These are phyloP conservation scores for Jimgerdemannia flammicorona DNA, from an alignment of 192 early-diverging fungal genomes.

Conservation along the genomic window DNA sequence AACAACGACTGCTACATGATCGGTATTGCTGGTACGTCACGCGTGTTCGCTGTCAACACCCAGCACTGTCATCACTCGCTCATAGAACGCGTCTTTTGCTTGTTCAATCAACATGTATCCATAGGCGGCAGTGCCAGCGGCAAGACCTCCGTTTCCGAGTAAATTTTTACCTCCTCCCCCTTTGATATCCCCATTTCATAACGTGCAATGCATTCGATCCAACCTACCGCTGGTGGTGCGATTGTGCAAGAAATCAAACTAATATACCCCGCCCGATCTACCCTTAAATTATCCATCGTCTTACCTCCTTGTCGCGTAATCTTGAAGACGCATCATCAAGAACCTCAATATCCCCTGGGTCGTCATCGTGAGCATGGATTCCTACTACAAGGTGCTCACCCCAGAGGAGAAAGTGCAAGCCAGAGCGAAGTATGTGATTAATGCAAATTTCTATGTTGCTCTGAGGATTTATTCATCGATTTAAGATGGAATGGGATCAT, in stretches of 20 bases:
- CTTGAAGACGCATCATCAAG: conserved; percentile 57
- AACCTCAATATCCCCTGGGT: conserved; percentile 81
- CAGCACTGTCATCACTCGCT: not conserved
- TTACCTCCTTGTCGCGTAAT: not conserved
- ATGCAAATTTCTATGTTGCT: too few species aligned
- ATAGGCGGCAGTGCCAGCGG: conserved; percentile 76
- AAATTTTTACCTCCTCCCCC: conserved; percentile 8
- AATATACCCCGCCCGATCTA: not conserved
- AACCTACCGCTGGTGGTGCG: too few species aligned
- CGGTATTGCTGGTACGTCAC: conserved; percentile 61
- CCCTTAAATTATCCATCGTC: not conserved
- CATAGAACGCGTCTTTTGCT: not conserved
- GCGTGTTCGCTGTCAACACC: not conserved
- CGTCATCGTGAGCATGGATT: conserved; percentile 92
- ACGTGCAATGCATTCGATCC: too few species aligned
- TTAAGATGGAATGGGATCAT: not conserved
- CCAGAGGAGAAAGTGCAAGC: conserved; percentile 63
- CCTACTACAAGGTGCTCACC: conserved; percentile 86
- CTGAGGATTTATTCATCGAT: not conserved
- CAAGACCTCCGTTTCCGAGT: conserved; percentile 76
- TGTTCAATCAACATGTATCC: not conserved
- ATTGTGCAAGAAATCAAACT: too few species aligned
- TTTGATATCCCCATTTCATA: not conserved
- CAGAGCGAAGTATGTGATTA: conserved; percentile 35
- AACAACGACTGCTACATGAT: conserved; percentile 65